Conservation (phyloP, 441 rosid genomes). For the Raphanus hybrid region DNA sequence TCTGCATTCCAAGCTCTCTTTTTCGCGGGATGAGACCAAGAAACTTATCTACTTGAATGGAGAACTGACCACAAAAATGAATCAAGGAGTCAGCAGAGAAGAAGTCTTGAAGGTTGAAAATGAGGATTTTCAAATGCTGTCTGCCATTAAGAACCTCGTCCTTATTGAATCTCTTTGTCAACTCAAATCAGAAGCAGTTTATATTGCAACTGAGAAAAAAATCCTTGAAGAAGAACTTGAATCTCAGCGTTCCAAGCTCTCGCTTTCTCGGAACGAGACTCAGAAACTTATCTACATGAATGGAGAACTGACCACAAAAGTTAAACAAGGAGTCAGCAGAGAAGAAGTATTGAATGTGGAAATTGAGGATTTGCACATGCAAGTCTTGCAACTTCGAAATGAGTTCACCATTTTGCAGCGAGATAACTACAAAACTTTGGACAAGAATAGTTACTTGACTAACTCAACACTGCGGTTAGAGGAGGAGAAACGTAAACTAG, state of each 20-base stretch:
- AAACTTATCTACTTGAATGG: slow-evolving; percentile 51
- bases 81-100: slow-evolving; percentile 61
- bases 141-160: slow-evolving; percentile 61
- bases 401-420: slow-evolving; percentile 53
- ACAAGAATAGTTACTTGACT: slow-evolving; percentile 57
- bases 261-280: slow-evolving; percentile 50
- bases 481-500: not conserved
- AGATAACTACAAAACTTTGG: slow-evolving; percentile 53
- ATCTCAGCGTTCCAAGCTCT: slow-evolving; percentile 51
- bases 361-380: slow-evolving; percentile 31
- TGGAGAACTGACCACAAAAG: slow-evolving; percentile 58
- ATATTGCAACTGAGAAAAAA: slow-evolving; percentile 57
- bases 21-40: slow-evolving; percentile 52
- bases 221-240: slow-evolving; percentile 55
- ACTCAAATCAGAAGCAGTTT: slow-evolving; percentile 61
- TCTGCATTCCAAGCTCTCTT: slow-evolving; percentile 52
- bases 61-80: slow-evolving; percentile 56
- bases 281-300: slow-evolving; percentile 50
- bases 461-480: slow-evolving; percentile 51
- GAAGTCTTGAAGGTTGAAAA: slow-evolving; percentile 61
- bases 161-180: slow-evolving; percentile 66
- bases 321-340: slow-evolving; percentile 56
- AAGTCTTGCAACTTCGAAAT: slow-evolving; percentile 45
- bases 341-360: slow-evolving; percentile 45
- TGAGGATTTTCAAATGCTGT: slow-evolving; percentile 48